phyloP scores from a whole-genome alignment of 768 basidiomycete genomes.

The Suillus paluster region DNA sequence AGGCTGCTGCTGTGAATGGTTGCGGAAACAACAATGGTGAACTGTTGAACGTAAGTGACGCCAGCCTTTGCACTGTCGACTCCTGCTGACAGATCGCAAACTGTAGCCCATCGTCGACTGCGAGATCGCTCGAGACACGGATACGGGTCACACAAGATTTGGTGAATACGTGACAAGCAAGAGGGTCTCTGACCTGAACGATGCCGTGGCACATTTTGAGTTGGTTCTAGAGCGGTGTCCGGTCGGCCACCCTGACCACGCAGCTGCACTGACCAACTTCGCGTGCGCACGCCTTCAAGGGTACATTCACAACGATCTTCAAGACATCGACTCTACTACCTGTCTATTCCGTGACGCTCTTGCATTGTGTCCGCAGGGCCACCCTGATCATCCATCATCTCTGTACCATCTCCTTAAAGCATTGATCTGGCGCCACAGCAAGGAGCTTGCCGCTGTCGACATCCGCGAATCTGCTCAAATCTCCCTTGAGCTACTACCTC shows the following conservation, averaged over 20 bases:
- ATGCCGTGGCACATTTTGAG: background rate
- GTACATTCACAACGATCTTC: background rate
- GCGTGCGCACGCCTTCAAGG: slow-evolving; percentile 8
- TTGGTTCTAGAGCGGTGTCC: slow-evolving; percentile 9
- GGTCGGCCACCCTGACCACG: slow-evolving; percentile 10
- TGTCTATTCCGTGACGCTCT: background rate
- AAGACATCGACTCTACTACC: background rate
- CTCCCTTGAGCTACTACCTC: background rate
- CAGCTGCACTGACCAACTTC: slow-evolving; percentile 15
- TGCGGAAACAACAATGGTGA: background rate
- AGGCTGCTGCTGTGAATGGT: background rate
- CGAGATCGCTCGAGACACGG: background rate
- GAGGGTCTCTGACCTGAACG: background rate
- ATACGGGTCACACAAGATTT: background rate
- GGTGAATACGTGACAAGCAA: background rate
- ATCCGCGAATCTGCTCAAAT: background rate
- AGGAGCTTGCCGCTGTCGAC: background rate
- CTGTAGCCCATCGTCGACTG: background rate
- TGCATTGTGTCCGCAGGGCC: background rate
- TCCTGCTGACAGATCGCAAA: background rate
- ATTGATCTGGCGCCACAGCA: too few relatives aligned
- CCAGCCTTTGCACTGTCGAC: background rate
- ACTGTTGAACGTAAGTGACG: background rate
- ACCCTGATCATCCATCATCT: background rate
- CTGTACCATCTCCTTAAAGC: background rate